Conservation (phyloP, 1,284 basidiomycete genomes). For the Puccinia sorghi region DNA sequence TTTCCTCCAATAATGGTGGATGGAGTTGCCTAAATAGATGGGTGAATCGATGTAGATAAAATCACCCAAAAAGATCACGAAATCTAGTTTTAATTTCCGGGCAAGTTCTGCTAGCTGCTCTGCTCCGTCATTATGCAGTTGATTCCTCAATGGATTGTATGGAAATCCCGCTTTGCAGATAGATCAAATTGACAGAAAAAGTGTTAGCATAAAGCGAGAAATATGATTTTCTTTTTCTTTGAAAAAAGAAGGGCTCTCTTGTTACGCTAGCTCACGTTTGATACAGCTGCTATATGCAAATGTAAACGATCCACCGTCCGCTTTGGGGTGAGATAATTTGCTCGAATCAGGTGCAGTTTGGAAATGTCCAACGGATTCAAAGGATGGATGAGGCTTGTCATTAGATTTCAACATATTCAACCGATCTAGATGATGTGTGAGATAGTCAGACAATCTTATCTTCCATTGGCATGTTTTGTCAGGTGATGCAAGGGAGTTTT, state of each 20-base stretch:
- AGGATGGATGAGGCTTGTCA: slow-evolving; percentile 45
- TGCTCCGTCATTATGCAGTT: slow-evolving; percentile 41
- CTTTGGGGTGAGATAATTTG: slow-evolving; percentile 16
- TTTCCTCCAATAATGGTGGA: slow-evolving; percentile 66
- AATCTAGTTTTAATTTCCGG: slow-evolving; percentile 22
- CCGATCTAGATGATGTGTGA: slow-evolving; percentile 8
- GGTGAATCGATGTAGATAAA: slow-evolving; percentile 52
- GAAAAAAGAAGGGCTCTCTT: no score
- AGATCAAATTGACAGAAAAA: slow-evolving; percentile 6
- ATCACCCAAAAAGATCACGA: slow-evolving; percentile 52
- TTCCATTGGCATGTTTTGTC: neutral
- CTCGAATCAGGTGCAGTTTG: slow-evolving; percentile 52
- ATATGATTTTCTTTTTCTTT: neutral
- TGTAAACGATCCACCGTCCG: slow-evolving; percentile 15
- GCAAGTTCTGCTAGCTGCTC: slow-evolving; percentile 32
- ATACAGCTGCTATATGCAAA: slow-evolving; percentile 47
- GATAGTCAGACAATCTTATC: neutral
- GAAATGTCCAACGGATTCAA: slow-evolving; percentile 47
- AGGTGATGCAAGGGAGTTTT: no score
- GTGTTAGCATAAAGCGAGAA: no score
- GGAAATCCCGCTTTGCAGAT: slow-evolving; percentile 46
- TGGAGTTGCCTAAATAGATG: slow-evolving; percentile 64
- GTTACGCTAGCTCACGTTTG: slow-evolving; percentile 34
- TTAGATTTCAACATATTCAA: slow-evolving; percentile 27
- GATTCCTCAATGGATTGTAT: slow-evolving; percentile 38